Base-by-base conservation (phyloP, 371 early-diverging fungal species). In the Syncephalastrum sp. region DNA sequence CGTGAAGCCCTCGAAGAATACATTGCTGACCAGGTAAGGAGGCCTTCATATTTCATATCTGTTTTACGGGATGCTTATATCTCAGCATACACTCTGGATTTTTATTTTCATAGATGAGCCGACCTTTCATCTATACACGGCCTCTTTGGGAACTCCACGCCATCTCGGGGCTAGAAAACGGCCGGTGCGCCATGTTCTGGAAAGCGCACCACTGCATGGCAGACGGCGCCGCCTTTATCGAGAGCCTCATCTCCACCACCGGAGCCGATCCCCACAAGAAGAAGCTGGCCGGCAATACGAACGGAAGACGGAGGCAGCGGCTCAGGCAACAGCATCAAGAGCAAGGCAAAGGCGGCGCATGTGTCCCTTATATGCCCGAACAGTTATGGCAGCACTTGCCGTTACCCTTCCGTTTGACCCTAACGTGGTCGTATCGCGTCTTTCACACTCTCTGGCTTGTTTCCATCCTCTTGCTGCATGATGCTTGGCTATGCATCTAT, bases 81-180 rank as follows among this genome's bases (percentile, higher is more conserved):
- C 27, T 4, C 46, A 29, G 29, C 17, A 16, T 4, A 33, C 15
- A 46, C 21, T 42, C 21, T 21, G 21, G 2, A 1, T 1, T 47
- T 42, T 41, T 45, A 10, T 48, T 17, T 43, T 7, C 15, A 25
- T 58, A 61, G 59, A 51, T 64, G 8, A 55, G 54, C 16, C 47
- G 55, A 12, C 71, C 72, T 1, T 75, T 75, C 19, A 58, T 66
- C n/a, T 57, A 58, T 27, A 53, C 58, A 5, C 58, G 66, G 43
- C 72, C 72, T 24, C 63, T 69, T 27, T 75, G 75, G 75, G 60
- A 61, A 43, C 49, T 70, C 0, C 68, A 72, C 47, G 59, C 65
- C 4, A 64, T 75, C 13, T 68, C 64, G 2, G 75, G 75, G 16
- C 47, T 75, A 1, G 55, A 60, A 13, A 49, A 51, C 25, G 68